phyloP scores from a whole-genome alignment of 805 yeast genomes.

The Maudiozyma barnettii region DNA sequence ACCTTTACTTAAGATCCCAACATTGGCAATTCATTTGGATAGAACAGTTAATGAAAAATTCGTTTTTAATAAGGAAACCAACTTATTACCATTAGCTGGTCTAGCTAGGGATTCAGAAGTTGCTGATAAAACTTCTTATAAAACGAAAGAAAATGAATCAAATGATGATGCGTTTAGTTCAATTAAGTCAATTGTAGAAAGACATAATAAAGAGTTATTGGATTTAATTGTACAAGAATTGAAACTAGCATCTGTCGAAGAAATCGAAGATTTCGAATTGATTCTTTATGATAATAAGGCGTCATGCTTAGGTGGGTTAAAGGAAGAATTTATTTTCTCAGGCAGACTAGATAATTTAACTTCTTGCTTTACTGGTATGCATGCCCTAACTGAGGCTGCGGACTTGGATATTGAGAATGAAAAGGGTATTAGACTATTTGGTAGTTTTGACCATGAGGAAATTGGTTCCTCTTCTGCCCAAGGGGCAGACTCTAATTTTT shows the following conservation, averaged over 20 bases:
- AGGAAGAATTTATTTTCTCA: slow-evolving; percentile 83
- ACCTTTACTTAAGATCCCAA: slow-evolving; percentile 86
- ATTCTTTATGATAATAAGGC: slow-evolving; percentile 77
- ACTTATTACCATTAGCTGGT: slow-evolving; percentile 81
- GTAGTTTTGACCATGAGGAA: slow-evolving; percentile 93
- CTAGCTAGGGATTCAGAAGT: slow-evolving; percentile 29
- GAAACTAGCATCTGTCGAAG: slow-evolving; percentile 35
- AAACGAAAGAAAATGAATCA: slow-evolving; percentile 31
- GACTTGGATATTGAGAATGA: slow-evolving; percentile 35
- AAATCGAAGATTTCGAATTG: slow-evolving; percentile 85
- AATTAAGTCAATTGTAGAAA: slow-evolving; percentile 50
- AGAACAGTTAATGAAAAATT: slow-evolving; percentile 68
- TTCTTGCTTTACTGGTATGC: slow-evolving; percentile 72
- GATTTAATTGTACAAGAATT: slow-evolving; percentile 61
- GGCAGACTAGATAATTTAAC: slow-evolving; percentile 88
- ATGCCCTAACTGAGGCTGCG: slow-evolving; percentile 54
- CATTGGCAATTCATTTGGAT: slow-evolving; percentile 86
- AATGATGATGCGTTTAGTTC: slow-evolving; percentile 52
- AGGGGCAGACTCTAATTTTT: slow-evolving; percentile 90
- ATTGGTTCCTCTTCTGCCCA: slow-evolving; percentile 90
- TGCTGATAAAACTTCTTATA: slow-evolving; percentile 8
- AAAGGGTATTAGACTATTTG: slow-evolving; percentile 57
- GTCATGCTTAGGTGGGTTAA: slow-evolving; percentile 76
- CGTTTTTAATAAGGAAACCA: slow-evolving; percentile 83
- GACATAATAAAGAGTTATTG: slow-evolving; percentile 70